Percentiles rank a stretch among this genome's conserved stretches.
Conservation (phyloP, 306 rosid genomes). For the Coriaria nepalensis region DNA sequence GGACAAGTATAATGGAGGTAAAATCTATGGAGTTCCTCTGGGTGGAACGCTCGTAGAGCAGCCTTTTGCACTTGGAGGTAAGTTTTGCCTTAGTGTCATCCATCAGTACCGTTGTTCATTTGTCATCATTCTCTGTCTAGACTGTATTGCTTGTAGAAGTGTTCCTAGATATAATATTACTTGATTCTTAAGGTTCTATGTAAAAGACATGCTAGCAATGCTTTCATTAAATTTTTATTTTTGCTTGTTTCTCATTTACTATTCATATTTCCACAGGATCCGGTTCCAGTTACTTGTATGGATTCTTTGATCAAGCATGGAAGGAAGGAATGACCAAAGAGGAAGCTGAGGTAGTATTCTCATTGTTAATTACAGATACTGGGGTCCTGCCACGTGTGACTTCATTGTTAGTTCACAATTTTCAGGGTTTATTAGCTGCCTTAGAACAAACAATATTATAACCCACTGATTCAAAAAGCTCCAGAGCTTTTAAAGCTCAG, state of each 20-base stretch:
- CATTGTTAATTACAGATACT: constrained; percentile 10
- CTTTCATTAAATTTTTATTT: too few species aligned
- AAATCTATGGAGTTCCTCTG: constrained; percentile 76
- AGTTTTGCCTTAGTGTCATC: neutral
- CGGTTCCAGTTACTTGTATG: constrained; percentile 95
- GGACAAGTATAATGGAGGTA: constrained; percentile 95
- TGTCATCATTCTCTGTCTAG: constrained; percentile 1
- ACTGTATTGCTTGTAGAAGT: neutral
- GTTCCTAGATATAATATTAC: neutral
- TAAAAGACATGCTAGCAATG: too few species aligned
- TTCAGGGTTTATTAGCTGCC: too few species aligned
- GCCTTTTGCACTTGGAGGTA: constrained; percentile 93
- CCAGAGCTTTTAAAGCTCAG: too few species aligned
- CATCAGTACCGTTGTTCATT: neutral
- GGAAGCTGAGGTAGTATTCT: constrained; percentile 79
- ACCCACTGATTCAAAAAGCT: too few species aligned
- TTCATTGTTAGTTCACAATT: neutral
- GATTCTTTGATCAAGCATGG: constrained; percentile 95
- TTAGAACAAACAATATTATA: too few species aligned
- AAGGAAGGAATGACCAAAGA: constrained; percentile 94
- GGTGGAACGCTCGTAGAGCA: constrained; percentile 86
- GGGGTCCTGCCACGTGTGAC: neutral
- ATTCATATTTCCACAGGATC: constrained; percentile 45
- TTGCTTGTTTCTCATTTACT: neutral
- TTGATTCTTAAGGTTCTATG: neutral